Evolutionary conservation across 768 basidiomycete genomes (phyloP).

Genomic region (Lentinus brumalis): DNA sequence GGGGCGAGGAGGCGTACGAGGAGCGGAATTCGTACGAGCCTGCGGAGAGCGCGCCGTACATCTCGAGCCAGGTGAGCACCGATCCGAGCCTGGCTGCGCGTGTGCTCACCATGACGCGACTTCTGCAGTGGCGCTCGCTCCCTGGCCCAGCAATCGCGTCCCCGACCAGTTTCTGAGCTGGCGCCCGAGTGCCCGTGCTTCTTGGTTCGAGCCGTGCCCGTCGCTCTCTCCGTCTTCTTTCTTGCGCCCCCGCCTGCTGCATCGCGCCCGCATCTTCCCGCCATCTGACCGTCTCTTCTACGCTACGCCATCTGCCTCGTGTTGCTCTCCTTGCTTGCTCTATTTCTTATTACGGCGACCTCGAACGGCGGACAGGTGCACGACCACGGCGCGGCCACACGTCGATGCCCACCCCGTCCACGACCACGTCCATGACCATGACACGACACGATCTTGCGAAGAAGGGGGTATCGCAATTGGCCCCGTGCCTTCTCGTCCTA

Average conservation of each 20-base stretch:
- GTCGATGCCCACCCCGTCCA: background rate
- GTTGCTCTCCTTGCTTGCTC: constrained; percentile 1
- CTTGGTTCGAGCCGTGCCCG: background rate
- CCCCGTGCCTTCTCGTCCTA: background rate
- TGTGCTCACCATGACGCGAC: constrained; percentile 11
- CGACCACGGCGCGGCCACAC: background rate
- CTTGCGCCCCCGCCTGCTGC: background rate
- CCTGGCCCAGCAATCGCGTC: constrained; percentile 38
- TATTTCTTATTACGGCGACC: background rate
- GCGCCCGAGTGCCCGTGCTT: background rate
- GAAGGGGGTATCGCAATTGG: background rate
- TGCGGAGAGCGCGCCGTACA: constrained; percentile 35
- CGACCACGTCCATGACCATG: background rate
- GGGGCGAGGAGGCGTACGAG: constrained; percentile 36
- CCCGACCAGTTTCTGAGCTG: constrained; percentile 18
- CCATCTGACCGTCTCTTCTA: background rate
- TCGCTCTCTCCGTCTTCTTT: background rate
- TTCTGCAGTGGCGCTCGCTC: constrained; percentile 36
- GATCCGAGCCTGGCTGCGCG: background rate
- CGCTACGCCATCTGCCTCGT: background rate
- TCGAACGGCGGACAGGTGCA: background rate
- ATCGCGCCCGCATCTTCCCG: background rate
- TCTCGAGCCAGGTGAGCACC: constrained; percentile 34
- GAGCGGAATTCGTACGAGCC: constrained; percentile 35
- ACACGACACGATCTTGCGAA: background rate